phyloP scores from a whole-genome alignment of 257 asterid genomes.

The Fraxinus cuspidata region DNA sequence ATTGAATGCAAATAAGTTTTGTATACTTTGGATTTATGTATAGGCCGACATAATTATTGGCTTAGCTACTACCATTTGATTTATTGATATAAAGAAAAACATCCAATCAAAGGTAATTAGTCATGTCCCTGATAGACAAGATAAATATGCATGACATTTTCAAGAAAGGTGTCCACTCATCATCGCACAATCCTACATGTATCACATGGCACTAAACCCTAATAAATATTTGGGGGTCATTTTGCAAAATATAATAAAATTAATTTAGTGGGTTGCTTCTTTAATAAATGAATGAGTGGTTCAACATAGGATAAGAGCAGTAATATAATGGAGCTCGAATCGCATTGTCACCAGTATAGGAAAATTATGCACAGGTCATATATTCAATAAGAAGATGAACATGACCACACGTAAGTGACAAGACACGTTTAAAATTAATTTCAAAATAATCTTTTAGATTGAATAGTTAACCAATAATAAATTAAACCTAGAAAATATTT shows the following conservation, averaged over 20 bases:
- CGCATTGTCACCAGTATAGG: background rate
- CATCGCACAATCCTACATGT: constrained; percentile 47
- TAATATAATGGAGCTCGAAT: background rate
- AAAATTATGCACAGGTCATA: too few species aligned
- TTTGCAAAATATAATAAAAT: background rate
- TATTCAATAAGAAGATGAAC: background rate
- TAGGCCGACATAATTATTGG: background rate
- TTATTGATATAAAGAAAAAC: background rate
- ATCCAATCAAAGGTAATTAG: background rate
- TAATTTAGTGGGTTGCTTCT: background rate
- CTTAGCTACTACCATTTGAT: background rate
- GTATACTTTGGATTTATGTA: too few species aligned
- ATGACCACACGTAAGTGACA: background rate
- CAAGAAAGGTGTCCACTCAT: constrained; percentile 65
- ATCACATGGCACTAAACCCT: constrained; percentile 51
- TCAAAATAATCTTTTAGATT: too few species aligned
- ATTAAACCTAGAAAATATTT: background rate
- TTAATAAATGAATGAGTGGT: background rate
- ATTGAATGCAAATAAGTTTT: too few species aligned
- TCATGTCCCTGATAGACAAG: constrained; percentile 8
- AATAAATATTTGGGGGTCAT: constrained; percentile 44
- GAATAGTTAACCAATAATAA: too few species aligned
- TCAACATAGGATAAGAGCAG: background rate
- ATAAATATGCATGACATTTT: constrained; percentile 41
- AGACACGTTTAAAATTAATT: background rate